Percentiles rank a stretch among this genome's conserved stretches.
phyloP scores from a whole-genome alignment of 805 yeast species.

The Lipomyces anomalus region DNA sequence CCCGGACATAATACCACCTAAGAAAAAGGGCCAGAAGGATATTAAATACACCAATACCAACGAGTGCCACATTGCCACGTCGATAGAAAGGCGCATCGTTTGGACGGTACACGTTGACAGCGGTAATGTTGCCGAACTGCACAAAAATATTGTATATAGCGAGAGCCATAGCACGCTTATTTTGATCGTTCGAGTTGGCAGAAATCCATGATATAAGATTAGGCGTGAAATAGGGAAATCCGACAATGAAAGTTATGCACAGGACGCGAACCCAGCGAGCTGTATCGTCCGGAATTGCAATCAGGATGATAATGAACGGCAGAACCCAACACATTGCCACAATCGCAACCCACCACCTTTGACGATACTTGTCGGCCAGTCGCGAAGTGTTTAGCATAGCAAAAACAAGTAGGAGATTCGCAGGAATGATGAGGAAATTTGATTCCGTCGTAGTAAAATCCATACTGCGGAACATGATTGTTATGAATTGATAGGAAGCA shows the following conservation, averaged over 20 bases:
- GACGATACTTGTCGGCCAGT: slow-evolving; percentile 15
- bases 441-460: slow-evolving; percentile 50
- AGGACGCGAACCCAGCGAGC: slow-evolving; percentile 15
- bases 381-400: slow-evolving; percentile 28
- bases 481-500: slow-evolving; percentile 42
- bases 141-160: slow-evolving; percentile 61
- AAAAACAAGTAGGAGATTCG: slow-evolving; percentile 28
- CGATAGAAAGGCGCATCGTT: slow-evolving; percentile 58
- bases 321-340: slow-evolving; percentile 19
- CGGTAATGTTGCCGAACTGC: slow-evolving; percentile 52
- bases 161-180: slow-evolving; percentile 57
- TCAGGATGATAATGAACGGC: slow-evolving; percentile 15
- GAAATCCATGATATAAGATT: slow-evolving; percentile 56
- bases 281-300: slow-evolving; percentile 15
- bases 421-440: slow-evolving; percentile 50
- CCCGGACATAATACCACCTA: slow-evolving; percentile 31
- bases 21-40: slow-evolving; percentile 10
- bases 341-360: slow-evolving; percentile 19
- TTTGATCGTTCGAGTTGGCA: slow-evolving; percentile 53
- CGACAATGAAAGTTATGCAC: slow-evolving; percentile 19
- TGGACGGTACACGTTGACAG: slow-evolving; percentile 51
- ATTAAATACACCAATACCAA: slow-evolving; percentile 14
- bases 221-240: slow-evolving; percentile 33
- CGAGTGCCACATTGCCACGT: slow-evolving; percentile 43
- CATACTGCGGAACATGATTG: slow-evolving; percentile 43